Evolutionary conservation across 2,329 filamentous ascomycete genomes (phyloP), one percentile per base, ranked within the genome.

Genomic region (Fonsecaea pedrosoi): DNA sequence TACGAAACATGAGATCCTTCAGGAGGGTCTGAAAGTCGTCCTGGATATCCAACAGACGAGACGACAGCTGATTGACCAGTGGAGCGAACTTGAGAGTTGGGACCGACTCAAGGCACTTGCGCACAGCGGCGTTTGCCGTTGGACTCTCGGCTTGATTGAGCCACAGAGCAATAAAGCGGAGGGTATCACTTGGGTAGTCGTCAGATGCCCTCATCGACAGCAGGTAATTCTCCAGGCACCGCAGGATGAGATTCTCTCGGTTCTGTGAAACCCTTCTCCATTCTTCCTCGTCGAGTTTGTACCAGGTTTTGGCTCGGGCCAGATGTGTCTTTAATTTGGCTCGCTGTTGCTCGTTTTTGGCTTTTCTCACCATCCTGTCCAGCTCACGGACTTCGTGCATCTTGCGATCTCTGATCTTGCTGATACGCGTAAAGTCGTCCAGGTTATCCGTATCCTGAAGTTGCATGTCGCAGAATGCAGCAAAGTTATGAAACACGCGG

Each of bases 1-100:
- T 97, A 8, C 89, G 89, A 74, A 89, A 87, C 3, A 98, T 89
- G 18, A 99, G 81, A 1, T 84, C 82, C 60, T 88, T 86, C 1
- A 99, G 82, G 1, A 94, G 83, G 48, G 82, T 84, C 74, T 99
- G 95, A 74, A 99, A 99, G 0, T 82, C 76, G 15, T 84, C 85
- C 1, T 84, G 79, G 37, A 89, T 85, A 68, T 91, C 87, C 68
- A 96, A 88, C 5, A 99, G 82, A 7, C 95, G 89, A n/a, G 96
- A 99, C 5, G 94, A 94, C 37, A 99, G 85, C 77, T 99, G 95
- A 74, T 97, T 99, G 89, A 97, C 96, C 60, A 99, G 82, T 3
- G 90, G 82, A 1, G 93, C 94, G 76, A 99, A 97, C 75, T 99
- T 99, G 68, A 92, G 87, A 66, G 92, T 97, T 1, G 94, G 90